A percentile compares a stretch with the other conserved stretches of the same genome.
Evolutionary conservation across 768 basidiomycete species (phyloP).

Genomic region (Hygrophoropsis aurantiaca): DNA sequence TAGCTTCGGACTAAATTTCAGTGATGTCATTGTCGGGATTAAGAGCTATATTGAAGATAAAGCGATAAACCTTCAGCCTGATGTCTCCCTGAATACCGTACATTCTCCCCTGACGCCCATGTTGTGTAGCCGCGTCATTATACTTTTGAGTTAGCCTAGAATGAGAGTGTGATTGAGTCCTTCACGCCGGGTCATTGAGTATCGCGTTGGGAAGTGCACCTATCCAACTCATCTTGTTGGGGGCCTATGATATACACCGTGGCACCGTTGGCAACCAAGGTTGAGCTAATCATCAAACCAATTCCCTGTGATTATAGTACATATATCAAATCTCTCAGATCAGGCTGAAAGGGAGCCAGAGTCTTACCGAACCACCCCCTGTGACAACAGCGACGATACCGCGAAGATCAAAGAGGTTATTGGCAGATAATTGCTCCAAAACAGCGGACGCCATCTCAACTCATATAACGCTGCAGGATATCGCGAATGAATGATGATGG

Average conservation of each 20-base stretch:
- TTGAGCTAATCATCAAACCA: conserved; percentile 50
- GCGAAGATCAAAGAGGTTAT: conserved; percentile 41
- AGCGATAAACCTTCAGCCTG: conserved; percentile 33
- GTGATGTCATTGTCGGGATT: neutral
- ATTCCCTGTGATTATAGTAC: conserved; percentile 32
- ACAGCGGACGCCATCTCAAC: conserved; percentile 7
- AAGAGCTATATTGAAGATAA: neutral
- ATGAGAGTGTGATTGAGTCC: neutral
- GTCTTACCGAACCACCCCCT: conserved; percentile 41
- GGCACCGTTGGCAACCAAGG: conserved; percentile 47
- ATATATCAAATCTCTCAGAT: neutral
- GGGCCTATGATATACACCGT: conserved; percentile 49
- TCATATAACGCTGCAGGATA: too few relatives aligned
- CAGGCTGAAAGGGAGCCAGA: neutral
- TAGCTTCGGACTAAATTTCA: conserved; percentile 37
- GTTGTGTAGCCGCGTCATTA: conserved; percentile 34
- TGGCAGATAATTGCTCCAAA: conserved; percentile 34
- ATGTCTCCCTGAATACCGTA: conserved; percentile 43
- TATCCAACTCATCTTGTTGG: conserved; percentile 39
- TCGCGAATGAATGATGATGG: too few relatives aligned
- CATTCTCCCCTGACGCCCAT: conserved; percentile 33
- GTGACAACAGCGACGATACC: conserved; percentile 48
- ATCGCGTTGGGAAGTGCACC: conserved; percentile 18
- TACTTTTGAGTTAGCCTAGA: conserved; percentile 34
- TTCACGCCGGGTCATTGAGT: neutral